Percentiles rank a stretch among this genome's conserved stretches.
Conservation (phyloP, 2,329 filamentous ascomycete species). For the Neopestalotiopsis rosae region DNA sequence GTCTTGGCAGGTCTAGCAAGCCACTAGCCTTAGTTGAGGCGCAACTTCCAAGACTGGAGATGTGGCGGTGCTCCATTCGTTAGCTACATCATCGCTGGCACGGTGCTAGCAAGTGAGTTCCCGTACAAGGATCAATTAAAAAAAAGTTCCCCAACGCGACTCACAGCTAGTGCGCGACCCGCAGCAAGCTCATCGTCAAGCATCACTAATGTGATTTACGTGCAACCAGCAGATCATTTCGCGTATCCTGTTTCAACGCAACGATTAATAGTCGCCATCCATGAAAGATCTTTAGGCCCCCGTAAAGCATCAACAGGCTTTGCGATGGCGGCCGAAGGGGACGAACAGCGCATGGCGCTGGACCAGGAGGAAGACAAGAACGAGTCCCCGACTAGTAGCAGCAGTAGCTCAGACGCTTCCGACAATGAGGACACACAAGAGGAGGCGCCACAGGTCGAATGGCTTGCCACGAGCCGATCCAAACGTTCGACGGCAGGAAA, state of each 20-base stretch:
- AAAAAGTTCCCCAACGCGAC: constrained; percentile 12
- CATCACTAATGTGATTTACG: not conserved
- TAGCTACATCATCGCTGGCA: too few species aligned
- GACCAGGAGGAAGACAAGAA: constrained; percentile 35
- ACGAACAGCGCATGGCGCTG: constrained; percentile 47
- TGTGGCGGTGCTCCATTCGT: too few species aligned
- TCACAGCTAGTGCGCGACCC: not conserved
- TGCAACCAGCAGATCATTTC: not conserved
- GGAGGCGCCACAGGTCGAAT: constrained; percentile 56
- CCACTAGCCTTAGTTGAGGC: too few species aligned
- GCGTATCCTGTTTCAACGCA: not conserved
- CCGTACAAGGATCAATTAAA: constrained; percentile 7
- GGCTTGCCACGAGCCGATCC: constrained; percentile 74
- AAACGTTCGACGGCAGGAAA: constrained; percentile 85
- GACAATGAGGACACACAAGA: constrained; percentile 31
- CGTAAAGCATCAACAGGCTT: not conserved
- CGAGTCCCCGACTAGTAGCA: constrained; percentile 39
- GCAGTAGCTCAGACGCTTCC: constrained; percentile 38
- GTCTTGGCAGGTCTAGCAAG: too few species aligned
- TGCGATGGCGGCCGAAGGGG: constrained; percentile 44
- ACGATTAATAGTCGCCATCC: not conserved
- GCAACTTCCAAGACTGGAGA: too few species aligned
- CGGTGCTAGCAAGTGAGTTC: too few species aligned
- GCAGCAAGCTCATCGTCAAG: not conserved
- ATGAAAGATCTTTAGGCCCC: not conserved